Conservation (phyloP, 345 rosid genomes). For the Populus euphratica region DNA sequence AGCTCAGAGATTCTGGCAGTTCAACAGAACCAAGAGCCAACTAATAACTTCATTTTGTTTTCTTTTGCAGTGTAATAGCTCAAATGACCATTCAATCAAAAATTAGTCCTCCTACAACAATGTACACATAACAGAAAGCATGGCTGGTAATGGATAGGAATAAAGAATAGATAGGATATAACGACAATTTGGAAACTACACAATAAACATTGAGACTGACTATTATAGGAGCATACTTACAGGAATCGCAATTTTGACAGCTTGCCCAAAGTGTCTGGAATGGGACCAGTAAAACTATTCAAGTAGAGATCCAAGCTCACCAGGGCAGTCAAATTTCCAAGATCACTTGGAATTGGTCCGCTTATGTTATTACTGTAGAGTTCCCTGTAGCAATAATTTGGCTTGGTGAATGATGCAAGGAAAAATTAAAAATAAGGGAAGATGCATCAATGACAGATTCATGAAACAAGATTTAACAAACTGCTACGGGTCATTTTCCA, state of each 20-base stretch:
- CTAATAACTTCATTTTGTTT: background rate
- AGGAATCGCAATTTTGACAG: constrained; percentile 89
- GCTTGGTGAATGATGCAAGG: constrained; percentile 7
- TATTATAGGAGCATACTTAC: constrained; percentile 43
- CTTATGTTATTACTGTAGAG: constrained; percentile 90
- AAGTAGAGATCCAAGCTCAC: constrained; percentile 99
- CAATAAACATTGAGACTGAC: background rate
- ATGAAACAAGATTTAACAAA: background rate
- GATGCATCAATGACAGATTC: background rate
- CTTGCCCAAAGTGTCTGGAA: constrained; percentile 80
- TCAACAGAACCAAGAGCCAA: background rate
- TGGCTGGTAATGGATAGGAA: background rate
- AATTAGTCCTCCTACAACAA: background rate
- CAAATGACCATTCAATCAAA: background rate
- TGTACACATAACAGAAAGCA: background rate
- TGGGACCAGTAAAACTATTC: constrained; percentile 85
- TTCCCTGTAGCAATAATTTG: constrained; percentile 54
- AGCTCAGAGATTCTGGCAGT: background rate
- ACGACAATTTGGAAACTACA: background rate
- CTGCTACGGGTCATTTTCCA: background rate
- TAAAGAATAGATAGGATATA: background rate
- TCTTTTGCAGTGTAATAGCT: background rate
- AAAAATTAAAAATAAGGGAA: background rate
- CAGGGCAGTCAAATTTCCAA: constrained; percentile 88
- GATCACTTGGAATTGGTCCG: constrained; percentile 88